These are phyloP conservation scores for Diplotaxis tenuifolia DNA, from an alignment of 345 rosid genomes.

Conservation along the genomic window DNA sequence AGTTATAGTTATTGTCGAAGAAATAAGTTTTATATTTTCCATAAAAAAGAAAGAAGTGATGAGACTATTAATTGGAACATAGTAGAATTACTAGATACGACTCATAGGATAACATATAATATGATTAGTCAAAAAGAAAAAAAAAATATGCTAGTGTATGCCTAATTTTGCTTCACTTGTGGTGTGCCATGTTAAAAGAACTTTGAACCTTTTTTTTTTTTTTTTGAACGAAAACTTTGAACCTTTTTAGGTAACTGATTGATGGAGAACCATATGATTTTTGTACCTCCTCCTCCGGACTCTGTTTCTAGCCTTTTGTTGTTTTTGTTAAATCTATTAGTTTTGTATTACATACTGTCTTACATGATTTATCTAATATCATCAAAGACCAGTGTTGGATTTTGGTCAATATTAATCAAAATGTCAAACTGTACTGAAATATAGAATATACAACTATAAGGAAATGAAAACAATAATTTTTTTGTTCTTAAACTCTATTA, in stretches of 20 bases:
- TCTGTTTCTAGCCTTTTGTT: not conserved
- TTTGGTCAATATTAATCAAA: not conserved
- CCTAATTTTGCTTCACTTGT: conserved; percentile 34
- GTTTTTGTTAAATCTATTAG: not conserved
- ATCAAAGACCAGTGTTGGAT: no score
- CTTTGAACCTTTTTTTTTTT: not conserved
- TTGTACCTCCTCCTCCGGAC: conserved; percentile 22
- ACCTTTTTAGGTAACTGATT: not conserved
- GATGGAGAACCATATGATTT: conserved; percentile 36
- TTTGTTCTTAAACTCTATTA: no score
- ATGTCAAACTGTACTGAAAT: not conserved
- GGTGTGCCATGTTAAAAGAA: conserved; percentile 20
- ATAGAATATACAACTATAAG: no score
- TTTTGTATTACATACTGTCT: not conserved
- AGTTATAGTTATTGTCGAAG: not conserved
- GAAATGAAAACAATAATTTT: no score
- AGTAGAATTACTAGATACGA: conserved; percentile 23
- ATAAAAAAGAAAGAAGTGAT: conserved; percentile 11
- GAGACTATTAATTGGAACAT: conserved; percentile 14
- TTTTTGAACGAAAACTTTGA: no score
- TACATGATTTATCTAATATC: not conserved
- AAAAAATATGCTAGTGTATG: conserved; percentile 23
- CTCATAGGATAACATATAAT: conserved; percentile 20
- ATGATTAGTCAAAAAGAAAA: not conserved
- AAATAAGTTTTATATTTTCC: conserved; percentile 1